Conservation (phyloP, 208 protist species). For the Wallacemonas sp. region DNA sequence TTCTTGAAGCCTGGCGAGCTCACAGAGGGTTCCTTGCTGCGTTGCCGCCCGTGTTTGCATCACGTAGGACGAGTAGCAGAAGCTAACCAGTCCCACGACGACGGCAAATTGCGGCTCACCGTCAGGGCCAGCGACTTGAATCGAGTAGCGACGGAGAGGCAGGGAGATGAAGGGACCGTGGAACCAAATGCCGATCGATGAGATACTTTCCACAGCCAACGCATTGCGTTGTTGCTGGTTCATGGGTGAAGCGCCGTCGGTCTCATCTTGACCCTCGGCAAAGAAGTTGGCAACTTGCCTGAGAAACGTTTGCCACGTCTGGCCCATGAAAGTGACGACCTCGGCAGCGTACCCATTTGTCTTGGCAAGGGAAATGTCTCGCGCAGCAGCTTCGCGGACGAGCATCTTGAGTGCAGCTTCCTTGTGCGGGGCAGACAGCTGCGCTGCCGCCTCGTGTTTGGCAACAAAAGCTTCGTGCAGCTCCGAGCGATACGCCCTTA, state of each 20-base stretch:
- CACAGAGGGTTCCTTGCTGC: slow-evolving; percentile 44
- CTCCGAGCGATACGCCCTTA: slow-evolving; percentile 24
- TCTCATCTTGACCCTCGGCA: neutral
- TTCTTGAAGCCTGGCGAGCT: slow-evolving; percentile 46
- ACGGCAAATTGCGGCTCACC: slow-evolving; percentile 42
- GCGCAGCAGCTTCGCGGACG: slow-evolving; percentile 42
- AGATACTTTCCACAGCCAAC: slow-evolving; percentile 68
- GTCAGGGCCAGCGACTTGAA: slow-evolving; percentile 39
- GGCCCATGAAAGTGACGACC: slow-evolving; percentile 50
- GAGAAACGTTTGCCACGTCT: slow-evolving; percentile 61
- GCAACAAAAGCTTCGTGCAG: slow-evolving; percentile 48
- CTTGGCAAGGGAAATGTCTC: slow-evolving; percentile 25
- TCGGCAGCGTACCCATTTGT: slow-evolving; percentile 23
- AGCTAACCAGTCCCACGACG: slow-evolving; percentile 60
- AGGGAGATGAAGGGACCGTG: slow-evolving; percentile 52
- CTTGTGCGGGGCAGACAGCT: slow-evolving; percentile 29
- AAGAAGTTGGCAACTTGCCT: slow-evolving; percentile 48
- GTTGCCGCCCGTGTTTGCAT: slow-evolving; percentile 52
- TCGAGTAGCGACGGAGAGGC: slow-evolving; percentile 61
- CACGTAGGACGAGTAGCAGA: slow-evolving; percentile 79
- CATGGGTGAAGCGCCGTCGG: neutral
- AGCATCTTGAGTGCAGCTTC: slow-evolving; percentile 47
- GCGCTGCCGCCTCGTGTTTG: slow-evolving; percentile 22
- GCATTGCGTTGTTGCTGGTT: slow-evolving; percentile 22
- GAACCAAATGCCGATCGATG: slow-evolving; percentile 76